Evolutionary conservation across 345 rosid species (phyloP), one percentile per base, ranked within the genome.

Genomic region (Brassica carinata): DNA sequence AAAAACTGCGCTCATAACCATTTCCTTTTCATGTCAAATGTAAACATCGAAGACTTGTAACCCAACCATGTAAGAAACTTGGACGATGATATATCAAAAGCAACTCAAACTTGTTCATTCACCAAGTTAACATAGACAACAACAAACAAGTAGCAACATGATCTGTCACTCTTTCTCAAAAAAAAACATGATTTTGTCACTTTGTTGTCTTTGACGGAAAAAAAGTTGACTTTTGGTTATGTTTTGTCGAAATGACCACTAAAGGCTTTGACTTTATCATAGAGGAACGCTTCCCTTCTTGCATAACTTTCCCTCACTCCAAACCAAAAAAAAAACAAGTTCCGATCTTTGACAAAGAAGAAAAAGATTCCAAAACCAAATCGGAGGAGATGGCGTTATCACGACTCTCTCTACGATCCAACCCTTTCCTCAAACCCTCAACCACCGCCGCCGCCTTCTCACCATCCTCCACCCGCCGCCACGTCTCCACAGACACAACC

Each of bases 401-500:
- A 1, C 91, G 79, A 73, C 80, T 89, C 30, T 58, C 83, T 74
- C 76, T 86, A 17, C 75, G 90, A 14, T 78, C 86, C 75, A 77
- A 85, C 80, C 33, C 38, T 73, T 74, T 85, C 59, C 82, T 92
- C 3, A 87, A 78, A 62, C 86, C 89, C 19, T 73, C 80, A 19
- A 38, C 69, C 19, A 33, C 67, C 51, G 4, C 51, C 38, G 38
- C 38, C 38, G 69, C 77, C 8, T 34, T 68, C 8, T 34, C 62
- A 2, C 43, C 74, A 0, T 8, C 53, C 64, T 8, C 69, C n/a
- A 61, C 86, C 79, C 85, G 85, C 85, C 95, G 97, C 33, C 84
- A 83, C 69, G 84, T 96, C 83, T 89, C 99, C 82, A 89, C 92
- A 30, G 87, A 90, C 30, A 70, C 92, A 53, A 84, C 90, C 0